Base-by-base conservation (phyloP, 305 asterid genomes). In the Lippia alba region DNA sequence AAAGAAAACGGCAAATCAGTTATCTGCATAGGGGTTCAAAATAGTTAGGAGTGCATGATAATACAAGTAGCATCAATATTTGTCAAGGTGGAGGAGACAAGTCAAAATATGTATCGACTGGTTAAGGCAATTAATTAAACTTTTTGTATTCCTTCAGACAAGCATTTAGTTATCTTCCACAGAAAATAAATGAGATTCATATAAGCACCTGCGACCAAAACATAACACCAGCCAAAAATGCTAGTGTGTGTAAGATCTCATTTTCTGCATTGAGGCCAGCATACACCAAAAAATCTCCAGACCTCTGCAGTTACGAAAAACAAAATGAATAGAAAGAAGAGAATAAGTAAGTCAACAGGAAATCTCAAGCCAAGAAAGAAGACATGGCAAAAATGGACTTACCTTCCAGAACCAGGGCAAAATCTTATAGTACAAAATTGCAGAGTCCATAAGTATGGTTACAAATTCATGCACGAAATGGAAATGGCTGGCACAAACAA, bases 371-470 rank as follows among this genome's bases (percentile, higher is more conserved):
- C 57, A 69, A 62, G n/a, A 39, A 50, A 69, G 56, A 66, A 64
- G 39, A 56, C 46, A 48, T 11, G 50, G 51, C 24, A 61, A 4
- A 44, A 18, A 63, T 64, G 64, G 56, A 69, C 86, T 78, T 71
- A 92, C 99, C 97, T 87, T 92, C 99, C 98, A 94, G 40, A 94
- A 90, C 98, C 98, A 94, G 63, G 99, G 99, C 76, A 94, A 72
- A 56, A 92, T 56, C 74, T 98, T 91, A 32, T 78, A 90, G 83
- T 76, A 89, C 83, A 94, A 71, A 74, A 94, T 92, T 53, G 92
- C 87, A 19, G 91, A 82, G 82, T 94, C 97, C 96, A 90, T 83
- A 32, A 94, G 76, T 81, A 90, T 83, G 72, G 91, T 83, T 49
- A 92, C 89, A 73, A 92, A 75, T 85, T 87, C 98, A 16, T 90